Percentiles rank a stretch among this genome's conserved stretches.
Conservation (phyloP, 2,329 filamentous ascomycete genomes). For the Pleoardoris graminearum region DNA sequence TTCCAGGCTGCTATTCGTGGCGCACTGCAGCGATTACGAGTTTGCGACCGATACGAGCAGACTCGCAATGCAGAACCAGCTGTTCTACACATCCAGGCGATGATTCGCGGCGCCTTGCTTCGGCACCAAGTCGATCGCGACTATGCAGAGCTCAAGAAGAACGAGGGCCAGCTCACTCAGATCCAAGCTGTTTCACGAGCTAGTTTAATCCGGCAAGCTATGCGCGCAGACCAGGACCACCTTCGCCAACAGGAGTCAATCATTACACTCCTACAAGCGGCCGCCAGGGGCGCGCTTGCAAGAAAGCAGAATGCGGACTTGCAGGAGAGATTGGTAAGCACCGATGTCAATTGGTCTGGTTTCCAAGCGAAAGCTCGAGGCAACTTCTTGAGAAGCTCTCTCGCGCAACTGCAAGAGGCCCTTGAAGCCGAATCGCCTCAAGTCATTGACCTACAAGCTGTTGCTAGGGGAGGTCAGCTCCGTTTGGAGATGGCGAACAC, state of each 20-base stretch:
- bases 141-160: conserved; percentile 41
- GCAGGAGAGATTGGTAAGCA: conserved; percentile 47
- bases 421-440: conserved; percentile 36
- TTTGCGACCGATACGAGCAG: conserved; percentile 60
- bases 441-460: conserved; percentile 47
- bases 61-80: conserved; percentile 66
- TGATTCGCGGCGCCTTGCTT: conserved; percentile 67
- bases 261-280: conserved; percentile 65
- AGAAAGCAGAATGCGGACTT: conserved; percentile 48
- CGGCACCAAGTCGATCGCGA: conserved; percentile 58
- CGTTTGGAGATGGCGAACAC: conserved; percentile 37
- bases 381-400: conserved; percentile 33
- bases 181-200: conserved; percentile 51
- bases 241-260: conserved; percentile 45
- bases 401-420: conserved; percentile 36
- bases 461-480: conserved; percentile 42
- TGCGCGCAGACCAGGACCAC: conserved; percentile 40
- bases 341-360: conserved; percentile 45
- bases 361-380: conserved; percentile 55
- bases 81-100: conserved; percentile 55
- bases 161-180: conserved; percentile 52
- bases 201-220: conserved; percentile 44
- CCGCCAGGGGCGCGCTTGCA: conserved; percentile 57
- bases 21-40: conserved; percentile 47
- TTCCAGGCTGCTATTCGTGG: conserved; percentile 62